Evolutionary conservation across 2,329 filamentous ascomycete species (phyloP), one percentile per base, ranked within the genome.

Genomic region (Cladosporium sp.): DNA sequence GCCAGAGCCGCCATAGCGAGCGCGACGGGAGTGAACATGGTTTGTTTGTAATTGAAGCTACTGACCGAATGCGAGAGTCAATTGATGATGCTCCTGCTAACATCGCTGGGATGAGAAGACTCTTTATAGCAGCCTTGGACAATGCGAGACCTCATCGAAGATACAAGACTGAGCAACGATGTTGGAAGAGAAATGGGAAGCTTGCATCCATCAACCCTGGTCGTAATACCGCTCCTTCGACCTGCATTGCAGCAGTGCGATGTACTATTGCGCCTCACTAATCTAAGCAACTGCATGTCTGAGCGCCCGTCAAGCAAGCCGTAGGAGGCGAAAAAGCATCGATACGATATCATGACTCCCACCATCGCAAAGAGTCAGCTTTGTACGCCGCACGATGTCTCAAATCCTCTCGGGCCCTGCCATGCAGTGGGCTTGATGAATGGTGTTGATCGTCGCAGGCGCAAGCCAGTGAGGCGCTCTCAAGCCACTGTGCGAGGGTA

Each of bases 361-460:
- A 34, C 52, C 52, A 14, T 55, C 7, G 28, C 32, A 21, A 34
- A 32, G 4, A 34, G 52, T 55, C 52, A 55, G 52, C 26, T 55
- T 34, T 55, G n/a, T 30, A 21, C 52, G 30, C n/a, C 30, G 8
- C 32, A 18, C 52, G 8, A n/a, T 21, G 52, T 55, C 52, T 55
- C 52, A 24, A 2, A 55, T 5, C 4, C 24, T 4, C 18, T 55
- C 1, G 30, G 21, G 28, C 26, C 5, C 18, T 55, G 30, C 52
- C 52, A 55, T 55, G 52, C 52, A 55, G 24, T 34, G 52, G 52
- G 52, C 28, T 34, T 34, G 52, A 55, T 55, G 52, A 8, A 21
- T 12, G 30, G n/a, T 32, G 28, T 32, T 32, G 52, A 55, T 55
- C 28, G 32, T 55, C 52, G 52, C n/a, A 32, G 30, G 28, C 52